Base-by-base conservation (phyloP, 2,329 filamentous ascomycete genomes). In the Stachybotrys chlorohalonatus region DNA sequence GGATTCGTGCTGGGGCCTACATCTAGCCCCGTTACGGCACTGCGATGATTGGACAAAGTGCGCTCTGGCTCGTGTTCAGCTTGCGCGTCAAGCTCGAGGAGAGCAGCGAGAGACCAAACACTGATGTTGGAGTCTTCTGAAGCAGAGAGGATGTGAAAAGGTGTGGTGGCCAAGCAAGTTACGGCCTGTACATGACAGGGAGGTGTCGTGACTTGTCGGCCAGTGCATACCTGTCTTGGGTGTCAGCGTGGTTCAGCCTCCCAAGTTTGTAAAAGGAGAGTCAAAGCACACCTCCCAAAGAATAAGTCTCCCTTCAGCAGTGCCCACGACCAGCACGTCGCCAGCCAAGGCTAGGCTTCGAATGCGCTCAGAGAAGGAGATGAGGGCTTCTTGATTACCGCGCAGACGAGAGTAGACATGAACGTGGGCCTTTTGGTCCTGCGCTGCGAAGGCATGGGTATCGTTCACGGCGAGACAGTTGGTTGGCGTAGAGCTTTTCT, bases 91-190 rank as follows among this genome's bases (percentile, higher is more conserved):
- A 82, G 71, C 57, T 84, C 80, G 3, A 96, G 78, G 11, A 97
- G 81, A 30, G 80, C 79, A 4, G 87, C 78, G 53, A 96, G 72
- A 1, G 90, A 90, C 94, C 94, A 99, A 57, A 97, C 86, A 70
- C 95, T 90, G 58, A 96, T 80, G 68, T 90, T 95, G 52, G 91
- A 89, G 74, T 99, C 94, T 61, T 86, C 82, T 3, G 89, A 93
- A 47, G 86, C 90, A 1, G 88, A 89, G 52, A 94, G 77, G 52
- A 94, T 71, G 70, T 90, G 86, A 62, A 83, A 84, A 50, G 83
- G 86, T 47, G 85, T 87, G 11, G 85, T 81, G 45, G 82, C 84
- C 54, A 97, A 75, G 65, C 84, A 86, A 30, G 89, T 91, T 31
- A 97, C 84, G 17, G 85, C 78, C 69, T 93, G 90, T 24, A 95